These are phyloP conservation scores for Anastatica hierochuntica DNA, from an alignment of 345 rosid genomes.

Conservation along the genomic window DNA sequence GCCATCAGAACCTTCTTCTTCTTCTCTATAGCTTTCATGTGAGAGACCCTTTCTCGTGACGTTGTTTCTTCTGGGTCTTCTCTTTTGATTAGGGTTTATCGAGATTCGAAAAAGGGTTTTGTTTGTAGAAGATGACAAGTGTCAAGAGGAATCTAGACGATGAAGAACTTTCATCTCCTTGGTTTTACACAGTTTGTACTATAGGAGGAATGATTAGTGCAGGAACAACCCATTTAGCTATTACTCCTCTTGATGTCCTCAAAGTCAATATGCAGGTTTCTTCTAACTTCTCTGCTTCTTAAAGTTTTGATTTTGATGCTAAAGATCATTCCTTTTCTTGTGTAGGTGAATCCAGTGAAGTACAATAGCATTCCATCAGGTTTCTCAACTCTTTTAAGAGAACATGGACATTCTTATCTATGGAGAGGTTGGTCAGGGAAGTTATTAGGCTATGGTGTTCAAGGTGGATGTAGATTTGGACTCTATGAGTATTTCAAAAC, in stretches of 20 bases:
- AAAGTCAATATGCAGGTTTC: constrained; percentile 69
- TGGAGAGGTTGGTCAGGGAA: constrained; percentile 64
- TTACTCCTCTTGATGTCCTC: constrained; percentile 62
- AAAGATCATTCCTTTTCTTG: neutral
- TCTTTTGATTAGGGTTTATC: constrained; percentile 17
- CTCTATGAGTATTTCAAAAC: constrained; percentile 51
- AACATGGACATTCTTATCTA: constrained; percentile 41
- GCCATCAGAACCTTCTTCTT: constrained; percentile 17
- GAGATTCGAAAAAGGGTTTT: neutral
- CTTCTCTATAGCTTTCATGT: too few species aligned
- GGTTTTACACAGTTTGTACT: constrained; percentile 42
- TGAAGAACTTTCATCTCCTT: constrained; percentile 19
- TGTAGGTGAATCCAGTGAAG: constrained; percentile 47
- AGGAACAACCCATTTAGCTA: constrained; percentile 47
- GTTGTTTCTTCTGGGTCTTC: constrained; percentile 3
- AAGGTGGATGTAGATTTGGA: constrained; percentile 59
- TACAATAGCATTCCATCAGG: constrained; percentile 38
- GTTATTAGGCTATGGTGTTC: constrained; percentile 52
- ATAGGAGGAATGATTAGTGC: constrained; percentile 62
- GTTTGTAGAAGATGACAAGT: constrained; percentile 14
- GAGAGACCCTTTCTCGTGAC: constrained; percentile 17
- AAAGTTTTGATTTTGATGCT: too few species aligned
- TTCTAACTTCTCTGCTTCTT: neutral
- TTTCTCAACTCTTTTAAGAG: constrained; percentile 37
- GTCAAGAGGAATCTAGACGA: constrained; percentile 15